Evolutionary conservation across 805 yeast genomes (phyloP).

Genomic region (Saturnispora mendoncae): DNA sequence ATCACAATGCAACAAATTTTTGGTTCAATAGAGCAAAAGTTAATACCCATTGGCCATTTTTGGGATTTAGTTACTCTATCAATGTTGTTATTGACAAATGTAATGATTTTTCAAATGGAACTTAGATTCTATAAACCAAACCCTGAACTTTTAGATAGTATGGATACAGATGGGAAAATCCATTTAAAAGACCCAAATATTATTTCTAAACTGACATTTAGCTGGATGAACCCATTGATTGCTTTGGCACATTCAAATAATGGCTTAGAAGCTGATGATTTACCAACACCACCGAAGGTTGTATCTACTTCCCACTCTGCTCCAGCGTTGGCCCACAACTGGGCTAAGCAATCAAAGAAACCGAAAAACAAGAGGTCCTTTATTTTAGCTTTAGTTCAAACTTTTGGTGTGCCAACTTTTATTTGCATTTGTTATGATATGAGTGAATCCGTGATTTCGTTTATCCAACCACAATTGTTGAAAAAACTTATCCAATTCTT

Average conservation of each 20-base stretch:
- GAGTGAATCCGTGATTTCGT: slow-evolving; percentile 31
- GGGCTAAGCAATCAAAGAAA: slow-evolving; percentile 23
- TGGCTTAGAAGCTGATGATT: slow-evolving; percentile 29
- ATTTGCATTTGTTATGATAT: slow-evolving; percentile 31
- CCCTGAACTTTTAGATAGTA: slow-evolving; percentile 23
- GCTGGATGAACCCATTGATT: slow-evolving; percentile 89
- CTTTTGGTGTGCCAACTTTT: slow-evolving; percentile 32
- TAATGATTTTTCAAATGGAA: slow-evolving; percentile 33
- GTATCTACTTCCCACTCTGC: slow-evolving; percentile 30
- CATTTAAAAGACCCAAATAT: slow-evolving; percentile 39
- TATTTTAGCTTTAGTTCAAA: slow-evolving; percentile 28
- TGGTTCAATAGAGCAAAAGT: slow-evolving; percentile 21
- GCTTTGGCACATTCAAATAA: slow-evolving; percentile 46
- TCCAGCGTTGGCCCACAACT: slow-evolving; percentile 24
- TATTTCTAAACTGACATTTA: slow-evolving; percentile 67
- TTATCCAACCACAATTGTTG: slow-evolving; percentile 51
- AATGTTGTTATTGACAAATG: slow-evolving; percentile 25
- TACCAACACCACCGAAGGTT: slow-evolving; percentile 35
- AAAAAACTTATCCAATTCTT: slow-evolving; percentile 41
- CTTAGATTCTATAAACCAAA: slow-evolving; percentile 31
- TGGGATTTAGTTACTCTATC: slow-evolving; percentile 20
- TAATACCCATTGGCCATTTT: slow-evolving; percentile 9
- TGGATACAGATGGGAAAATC: slow-evolving; percentile 21
- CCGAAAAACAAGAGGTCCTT: slow-evolving; percentile 20
- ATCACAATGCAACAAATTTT: slow-evolving; percentile 22